phyloP scores from a whole-genome alignment of 139 green algal species.

The Micromonas commoda region DNA sequence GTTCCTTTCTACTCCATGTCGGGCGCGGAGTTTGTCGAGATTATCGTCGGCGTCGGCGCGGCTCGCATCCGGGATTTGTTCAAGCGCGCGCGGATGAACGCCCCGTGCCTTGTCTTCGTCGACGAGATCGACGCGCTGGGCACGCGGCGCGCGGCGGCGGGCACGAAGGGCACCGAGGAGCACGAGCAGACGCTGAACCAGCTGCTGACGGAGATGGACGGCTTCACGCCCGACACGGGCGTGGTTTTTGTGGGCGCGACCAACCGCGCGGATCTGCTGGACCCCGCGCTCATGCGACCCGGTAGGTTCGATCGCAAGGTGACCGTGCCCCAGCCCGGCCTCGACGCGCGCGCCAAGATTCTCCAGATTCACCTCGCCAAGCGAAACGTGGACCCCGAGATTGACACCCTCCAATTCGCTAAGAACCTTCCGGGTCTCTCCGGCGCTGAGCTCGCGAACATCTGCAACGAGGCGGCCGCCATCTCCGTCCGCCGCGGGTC shows the following conservation, averaged over 20 bases:
- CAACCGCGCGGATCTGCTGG: slow-evolving; percentile 76
- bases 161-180: slow-evolving; percentile 43
- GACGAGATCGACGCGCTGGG: slow-evolving; percentile 97
- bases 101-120: slow-evolving; percentile 94
- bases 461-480: slow-evolving; percentile 85
- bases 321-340: slow-evolving; percentile 61
- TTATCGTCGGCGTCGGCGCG: slow-evolving; percentile 93
- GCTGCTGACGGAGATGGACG: slow-evolving; percentile 96
- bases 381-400: slow-evolving; percentile 7
- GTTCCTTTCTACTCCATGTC: slow-evolving; percentile 89
- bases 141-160: slow-evolving; percentile 57
- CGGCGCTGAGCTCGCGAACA: slow-evolving; percentile 88
- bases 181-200: slow-evolving; percentile 95
- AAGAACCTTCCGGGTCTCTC: slow-evolving; percentile 80
- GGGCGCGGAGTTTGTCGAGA: slow-evolving; percentile 95
- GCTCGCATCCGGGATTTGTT: slow-evolving; percentile 93
- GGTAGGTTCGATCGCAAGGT: slow-evolving; percentile 84
- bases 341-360: slow-evolving; percentile 21
- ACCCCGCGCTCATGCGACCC: slow-evolving; percentile 75
- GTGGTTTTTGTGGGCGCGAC: slow-evolving; percentile 96
- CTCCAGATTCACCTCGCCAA: slow-evolving; percentile 26
- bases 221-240: slow-evolving; percentile 84
- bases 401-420: slow-evolving; percentile 65
- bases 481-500: slow-evolving; percentile 52
- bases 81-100: slow-evolving; percentile 71